These are phyloP conservation scores for Mycothermus thermophilus DNA, from an alignment of 495 filamentous ascomycete genomes.

Conservation along the genomic window DNA sequence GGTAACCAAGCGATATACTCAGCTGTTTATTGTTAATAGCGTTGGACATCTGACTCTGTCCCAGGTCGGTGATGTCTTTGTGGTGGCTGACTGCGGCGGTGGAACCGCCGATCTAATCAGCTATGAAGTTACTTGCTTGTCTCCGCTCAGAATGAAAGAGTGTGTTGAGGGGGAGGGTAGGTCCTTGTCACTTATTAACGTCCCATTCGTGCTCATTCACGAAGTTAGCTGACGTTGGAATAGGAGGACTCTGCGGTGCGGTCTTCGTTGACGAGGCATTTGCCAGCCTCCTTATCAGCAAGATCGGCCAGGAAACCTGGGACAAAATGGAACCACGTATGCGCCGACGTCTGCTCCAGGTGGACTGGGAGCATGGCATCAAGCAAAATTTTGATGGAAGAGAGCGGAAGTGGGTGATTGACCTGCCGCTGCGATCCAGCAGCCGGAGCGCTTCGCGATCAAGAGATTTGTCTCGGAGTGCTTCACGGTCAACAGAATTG, in stretches of 20 bases:
- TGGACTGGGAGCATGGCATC: constrained; percentile 11
- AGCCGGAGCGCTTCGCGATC: too few relatives aligned
- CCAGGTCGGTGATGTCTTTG: constrained; percentile 12
- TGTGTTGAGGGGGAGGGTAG: constrained; percentile 9
- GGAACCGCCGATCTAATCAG: constrained; percentile 15
- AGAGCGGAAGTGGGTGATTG: background rate
- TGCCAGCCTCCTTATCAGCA: constrained; percentile 2
- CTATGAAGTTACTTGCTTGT: background rate
- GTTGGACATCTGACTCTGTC: too few relatives aligned
- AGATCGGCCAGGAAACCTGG: background rate
- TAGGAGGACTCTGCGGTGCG: constrained; percentile 10
- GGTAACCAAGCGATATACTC: too few relatives aligned
- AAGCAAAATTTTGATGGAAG: constrained; percentile 5
- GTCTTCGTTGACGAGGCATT: constrained; percentile 13
- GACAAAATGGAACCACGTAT: background rate
- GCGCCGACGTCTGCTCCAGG: constrained; percentile 1
- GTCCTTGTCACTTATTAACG: background rate
- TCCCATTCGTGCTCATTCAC: background rate
- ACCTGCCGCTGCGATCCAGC: too few relatives aligned
- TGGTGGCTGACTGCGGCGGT: constrained; percentile 13
- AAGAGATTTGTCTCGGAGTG: too few relatives aligned
- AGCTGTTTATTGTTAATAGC: too few relatives aligned
- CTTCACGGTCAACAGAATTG: background rate
- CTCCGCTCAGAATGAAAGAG: constrained; percentile 9
- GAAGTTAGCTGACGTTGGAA: background rate